These are phyloP conservation scores for Trametes versicolor DNA, from an alignment of 1,284 basidiomycete species.

Conservation along the genomic window DNA sequence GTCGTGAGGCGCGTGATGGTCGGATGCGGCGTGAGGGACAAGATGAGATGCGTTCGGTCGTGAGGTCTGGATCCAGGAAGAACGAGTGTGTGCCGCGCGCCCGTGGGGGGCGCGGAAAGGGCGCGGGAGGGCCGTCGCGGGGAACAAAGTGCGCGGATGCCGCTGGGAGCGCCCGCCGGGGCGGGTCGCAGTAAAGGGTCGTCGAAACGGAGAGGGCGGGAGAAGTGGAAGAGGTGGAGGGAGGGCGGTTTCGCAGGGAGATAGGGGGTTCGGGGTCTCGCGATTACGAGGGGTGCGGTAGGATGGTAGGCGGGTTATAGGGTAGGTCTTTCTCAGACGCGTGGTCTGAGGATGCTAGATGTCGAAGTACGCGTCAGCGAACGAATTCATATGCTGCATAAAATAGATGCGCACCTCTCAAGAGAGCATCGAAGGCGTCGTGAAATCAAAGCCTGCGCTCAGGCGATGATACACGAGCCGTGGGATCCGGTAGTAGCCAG, in stretches of 20 bases:
- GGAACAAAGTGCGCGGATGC: constrained; percentile 25
- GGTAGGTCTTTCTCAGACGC: constrained; percentile 24
- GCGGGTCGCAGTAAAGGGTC: not conserved
- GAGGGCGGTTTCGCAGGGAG: constrained; percentile 15
- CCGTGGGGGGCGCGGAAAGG: constrained; percentile 14
- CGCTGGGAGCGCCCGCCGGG: constrained; percentile 7
- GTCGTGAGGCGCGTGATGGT: not conserved
- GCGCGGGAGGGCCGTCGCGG: constrained; percentile 15
- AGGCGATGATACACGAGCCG: constrained; percentile 29
- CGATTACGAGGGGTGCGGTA: constrained; percentile 28
- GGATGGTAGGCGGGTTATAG: constrained; percentile 20
- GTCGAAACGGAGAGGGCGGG: not conserved
- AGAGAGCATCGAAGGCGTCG: constrained; percentile 10
- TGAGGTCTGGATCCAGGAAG: constrained; percentile 7
- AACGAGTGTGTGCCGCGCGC: constrained; percentile 28
- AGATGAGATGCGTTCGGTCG: constrained; percentile 1
- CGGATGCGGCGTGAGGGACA: not conserved
- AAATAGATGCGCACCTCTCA: constrained; percentile 4
- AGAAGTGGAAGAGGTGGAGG: not conserved
- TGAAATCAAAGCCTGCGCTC: constrained; percentile 3
- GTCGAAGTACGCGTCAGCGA: not conserved
- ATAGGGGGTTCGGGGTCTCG: constrained; percentile 23
- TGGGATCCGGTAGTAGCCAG: constrained; percentile 13
- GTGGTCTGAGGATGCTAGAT: constrained; percentile 15
- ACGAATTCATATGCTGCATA: too few species aligned